Conservation (phyloP, 2,329 filamentous ascomycete species). For the Aspergillus sp. region DNA sequence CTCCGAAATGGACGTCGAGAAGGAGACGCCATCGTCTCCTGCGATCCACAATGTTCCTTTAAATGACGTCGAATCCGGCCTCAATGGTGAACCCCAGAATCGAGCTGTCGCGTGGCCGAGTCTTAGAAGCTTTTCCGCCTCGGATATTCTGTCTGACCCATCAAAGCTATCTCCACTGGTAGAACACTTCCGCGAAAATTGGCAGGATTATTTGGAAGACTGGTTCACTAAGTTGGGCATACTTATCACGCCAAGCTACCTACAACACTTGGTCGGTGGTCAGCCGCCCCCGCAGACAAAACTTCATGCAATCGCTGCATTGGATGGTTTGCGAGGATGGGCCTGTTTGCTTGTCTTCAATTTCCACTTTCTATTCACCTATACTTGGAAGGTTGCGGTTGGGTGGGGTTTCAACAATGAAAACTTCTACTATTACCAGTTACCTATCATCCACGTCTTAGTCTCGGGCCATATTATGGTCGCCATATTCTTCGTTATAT, state of each 20-base stretch:
- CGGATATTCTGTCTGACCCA: conserved; percentile 17
- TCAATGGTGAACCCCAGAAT: conserved; percentile 11
- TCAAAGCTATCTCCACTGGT: conserved; percentile 16
- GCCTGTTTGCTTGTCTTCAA: conserved; percentile 48
- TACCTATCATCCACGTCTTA: conserved; percentile 43
- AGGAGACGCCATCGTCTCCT: conserved; percentile 19
- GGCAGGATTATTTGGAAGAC: conserved; percentile 24
- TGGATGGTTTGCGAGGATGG: conserved; percentile 46
- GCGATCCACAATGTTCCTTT: conserved; percentile 29
- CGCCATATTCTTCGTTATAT: conserved; percentile 50
- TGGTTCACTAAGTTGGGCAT: conserved; percentile 27
- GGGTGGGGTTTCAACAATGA: conserved; percentile 42
- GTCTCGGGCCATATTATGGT: conserved; percentile 50
- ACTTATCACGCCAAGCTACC: conserved; percentile 37
- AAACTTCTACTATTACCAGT: conserved; percentile 42
- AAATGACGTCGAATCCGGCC: conserved; percentile 29
- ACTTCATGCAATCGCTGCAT: conserved; percentile 39
- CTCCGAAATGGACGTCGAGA: conserved; percentile 17
- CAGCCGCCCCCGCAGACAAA: conserved; percentile 27
- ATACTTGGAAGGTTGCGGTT: conserved; percentile 41
- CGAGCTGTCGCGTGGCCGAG: conserved; percentile 20
- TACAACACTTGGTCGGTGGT: conserved; percentile 35
- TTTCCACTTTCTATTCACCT: conserved; percentile 47
- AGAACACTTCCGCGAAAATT: conserved; percentile 24
- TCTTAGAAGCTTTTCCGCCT: conserved; percentile 7